phyloP scores from a whole-genome alignment of 176 grass and related monocot species.

The Musa beccarii region DNA sequence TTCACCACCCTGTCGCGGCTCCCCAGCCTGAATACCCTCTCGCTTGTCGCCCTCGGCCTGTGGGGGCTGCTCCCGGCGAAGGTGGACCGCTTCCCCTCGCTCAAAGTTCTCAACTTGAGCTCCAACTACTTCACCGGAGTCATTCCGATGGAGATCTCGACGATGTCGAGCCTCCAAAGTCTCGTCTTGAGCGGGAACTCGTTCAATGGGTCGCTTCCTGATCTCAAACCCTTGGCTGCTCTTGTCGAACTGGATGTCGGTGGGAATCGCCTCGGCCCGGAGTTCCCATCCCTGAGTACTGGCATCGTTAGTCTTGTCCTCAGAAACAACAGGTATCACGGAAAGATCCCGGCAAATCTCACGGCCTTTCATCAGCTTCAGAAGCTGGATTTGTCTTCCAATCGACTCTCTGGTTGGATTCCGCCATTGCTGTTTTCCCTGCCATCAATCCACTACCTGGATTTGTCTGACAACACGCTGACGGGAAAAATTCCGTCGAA shows the following conservation, averaged over 20 bases:
- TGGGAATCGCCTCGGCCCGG: constrained; percentile 43
- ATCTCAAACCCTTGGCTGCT: constrained; percentile 34
- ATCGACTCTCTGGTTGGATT: constrained; percentile 51
- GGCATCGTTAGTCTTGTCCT: constrained; percentile 34
- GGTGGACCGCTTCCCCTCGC: constrained; percentile 50
- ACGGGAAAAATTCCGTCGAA: constrained; percentile 36
- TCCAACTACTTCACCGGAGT: constrained; percentile 57
- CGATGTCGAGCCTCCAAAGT: constrained; percentile 55
- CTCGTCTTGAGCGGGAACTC: constrained; percentile 48
- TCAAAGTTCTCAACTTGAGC: constrained; percentile 62
- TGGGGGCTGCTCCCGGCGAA: constrained; percentile 65
- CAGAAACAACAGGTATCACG: constrained; percentile 39
- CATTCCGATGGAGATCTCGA: constrained; percentile 38
- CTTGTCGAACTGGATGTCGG: constrained; percentile 56
- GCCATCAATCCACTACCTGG: constrained; percentile 40
- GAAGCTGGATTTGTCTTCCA: constrained; percentile 56
- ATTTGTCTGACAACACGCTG: constrained; percentile 62
- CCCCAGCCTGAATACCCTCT: constrained; percentile 31
- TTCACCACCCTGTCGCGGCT: constrained; percentile 70
- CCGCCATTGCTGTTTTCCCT: constrained; percentile 59
- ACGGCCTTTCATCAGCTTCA: constrained; percentile 34
- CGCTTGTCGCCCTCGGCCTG: constrained; percentile 56
- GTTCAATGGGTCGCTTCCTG: constrained; percentile 55
- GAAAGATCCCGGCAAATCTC: constrained; percentile 31
- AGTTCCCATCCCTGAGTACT: constrained; percentile 45